Evolutionary conservation across 2,329 filamentous ascomycete species (phyloP), one percentile per base, ranked within the genome.

Genomic region (Zymoseptoria tritici): DNA sequence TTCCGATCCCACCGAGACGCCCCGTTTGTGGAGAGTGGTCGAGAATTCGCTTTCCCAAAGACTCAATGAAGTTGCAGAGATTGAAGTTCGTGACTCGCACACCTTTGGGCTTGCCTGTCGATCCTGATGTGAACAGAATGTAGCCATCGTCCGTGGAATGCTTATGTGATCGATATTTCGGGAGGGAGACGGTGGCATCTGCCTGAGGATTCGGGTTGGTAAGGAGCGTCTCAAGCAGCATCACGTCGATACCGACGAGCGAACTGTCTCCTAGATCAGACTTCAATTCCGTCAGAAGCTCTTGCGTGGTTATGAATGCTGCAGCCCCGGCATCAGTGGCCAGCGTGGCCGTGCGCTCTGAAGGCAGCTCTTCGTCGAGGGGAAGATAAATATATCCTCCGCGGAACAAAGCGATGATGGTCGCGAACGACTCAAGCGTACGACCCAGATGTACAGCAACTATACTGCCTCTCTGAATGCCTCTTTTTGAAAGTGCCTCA

Each of bases 81-180:
- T 90, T 93, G 29, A 81, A 76, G 63, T 91, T 87, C 0, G 87
- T 90, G 24, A 95, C 81, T 3, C 89, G 79, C 4, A 94, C 87
- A 1, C 89, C 89, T 68, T 94, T 93, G 0, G 89, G 90, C 0
- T 77, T 78, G 0, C 89, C 90, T 0, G 89, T 93, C 42, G 87
- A 93, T 2, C 90, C 90, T n/a, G 59, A 60, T 5, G 59, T 60
- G 55, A 55, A 60, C 26, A 60, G 49, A 9, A 60, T 19, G 31
- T 64, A 64, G 29, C 57, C 58, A 54, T 64, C 53, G 46, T 58
- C 57, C 13, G 49, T 19, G 52, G 49, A 7, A 52, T 51, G 16
- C 51, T 49, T 21, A 56, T 21, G 4, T 54, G 57, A 53, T 42
- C 11, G 11, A 57, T 51, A 49, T 58, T 60, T 46, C 13, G 36